Base-by-base conservation (phyloP, 2,329 filamentous ascomycete genomes). In the Aspergillus viridinutans region DNA sequence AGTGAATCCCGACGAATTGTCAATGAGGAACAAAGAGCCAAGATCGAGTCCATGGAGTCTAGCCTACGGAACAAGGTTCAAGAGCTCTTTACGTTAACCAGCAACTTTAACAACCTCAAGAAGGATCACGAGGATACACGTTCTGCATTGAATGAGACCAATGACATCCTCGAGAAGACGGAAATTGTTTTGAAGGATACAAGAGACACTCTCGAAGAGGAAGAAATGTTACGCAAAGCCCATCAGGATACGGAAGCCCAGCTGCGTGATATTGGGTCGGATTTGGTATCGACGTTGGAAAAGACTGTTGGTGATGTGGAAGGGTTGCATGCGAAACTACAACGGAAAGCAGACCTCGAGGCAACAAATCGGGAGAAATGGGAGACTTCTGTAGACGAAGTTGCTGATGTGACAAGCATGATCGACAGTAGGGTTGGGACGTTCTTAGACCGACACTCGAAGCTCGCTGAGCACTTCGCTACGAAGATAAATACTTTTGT, bases 41-140 rank as follows among this genome's bases (percentile, higher is more conserved):
- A 91, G 72, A 92, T 99, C 49, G 91, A 96, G 69, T 92, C 90
- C 0, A 88, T 97, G 77, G 94, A 99, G 72, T 84, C 84, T 40
- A 96, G 94, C 67, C 80, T 99, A 54, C 86, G 91, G 23, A 94
- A 96, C 77, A 97, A 97, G 72, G 88, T 95, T 1, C 92, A 97
- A 67, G 92, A 99, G 72, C 81, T 99, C 0, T 92, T 96, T 71
- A 85, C 86, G 10, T 78, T 97, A 40, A 96, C 90, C 0, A 91
- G 88, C 45, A 92, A 86, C 62, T 96, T 97, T 72, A 92, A 92
- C 76, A 86, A 84, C 0, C 75, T 97, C 65, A 96, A 94, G 75
- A 92, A 92, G 69, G 92, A 97, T 59, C 90, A 95, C 59, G 93
- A 99, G 63, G 81, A 84, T 20, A 92, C 89, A 0, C 88, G 83